Evolutionary conservation across 2,329 filamentous ascomycete species (phyloP).

Genomic region (Hypoxylon sp.): DNA sequence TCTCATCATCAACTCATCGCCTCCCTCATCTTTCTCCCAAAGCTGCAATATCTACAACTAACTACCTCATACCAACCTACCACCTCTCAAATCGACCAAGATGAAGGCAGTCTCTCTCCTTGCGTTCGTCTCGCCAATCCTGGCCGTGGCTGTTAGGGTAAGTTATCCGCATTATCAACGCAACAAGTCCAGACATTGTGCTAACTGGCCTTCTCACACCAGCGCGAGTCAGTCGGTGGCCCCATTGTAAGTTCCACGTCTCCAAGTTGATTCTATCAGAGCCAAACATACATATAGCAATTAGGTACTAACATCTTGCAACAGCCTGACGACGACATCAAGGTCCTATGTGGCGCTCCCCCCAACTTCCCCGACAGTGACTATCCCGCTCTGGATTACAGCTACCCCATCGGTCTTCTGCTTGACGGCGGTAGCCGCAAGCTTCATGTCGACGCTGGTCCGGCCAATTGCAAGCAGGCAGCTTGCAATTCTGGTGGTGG

Average conservation of each 20-base stretch:
- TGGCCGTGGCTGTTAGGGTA: constrained; percentile 17
- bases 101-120: constrained; percentile 30
- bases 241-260: constrained; percentile 3
- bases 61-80: neutral
- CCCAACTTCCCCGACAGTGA: constrained; percentile 19
- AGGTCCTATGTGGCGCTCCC: constrained; percentile 34
- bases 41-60: neutral
- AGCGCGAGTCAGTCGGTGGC: neutral
- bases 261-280: neutral
- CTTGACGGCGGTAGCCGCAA: constrained; percentile 7
- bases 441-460: constrained; percentile 36
- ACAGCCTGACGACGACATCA: constrained; percentile 34
- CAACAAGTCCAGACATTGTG: neutral
- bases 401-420: constrained; percentile 31
- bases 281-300: neutral
- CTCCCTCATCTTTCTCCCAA: constrained; percentile 1
- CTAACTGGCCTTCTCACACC: neutral
- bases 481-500: constrained; percentile 25
- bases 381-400: constrained; percentile 26
- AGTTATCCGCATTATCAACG: neutral
- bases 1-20: neutral
- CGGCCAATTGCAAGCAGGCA: constrained; percentile 25
- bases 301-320: constrained; percentile 10
- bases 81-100: neutral
- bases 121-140: constrained; percentile 15